phyloP scores from a whole-genome alignment of 345 rosid species.

The Rhodamnia rubescens region DNA sequence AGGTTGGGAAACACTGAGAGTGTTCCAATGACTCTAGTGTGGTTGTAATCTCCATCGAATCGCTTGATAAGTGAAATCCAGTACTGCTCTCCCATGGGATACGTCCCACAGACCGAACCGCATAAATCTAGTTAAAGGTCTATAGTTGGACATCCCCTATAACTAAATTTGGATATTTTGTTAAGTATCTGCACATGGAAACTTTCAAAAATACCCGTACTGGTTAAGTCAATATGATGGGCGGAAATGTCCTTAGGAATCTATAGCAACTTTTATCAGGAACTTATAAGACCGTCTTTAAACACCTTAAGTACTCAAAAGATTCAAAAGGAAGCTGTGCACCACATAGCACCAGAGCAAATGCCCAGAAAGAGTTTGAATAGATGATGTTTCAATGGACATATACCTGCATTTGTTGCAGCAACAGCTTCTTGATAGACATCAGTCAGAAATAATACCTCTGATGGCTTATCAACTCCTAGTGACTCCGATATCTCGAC shows the following conservation, averaged over 20 bases:
- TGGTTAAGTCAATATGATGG: neutral
- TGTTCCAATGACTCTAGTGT: neutral
- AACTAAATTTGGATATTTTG: neutral
- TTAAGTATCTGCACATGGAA: neutral
- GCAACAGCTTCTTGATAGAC: conserved; percentile 84
- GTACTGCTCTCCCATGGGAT: neutral
- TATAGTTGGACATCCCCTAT: neutral
- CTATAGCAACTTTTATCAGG: neutral
- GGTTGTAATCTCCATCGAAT: neutral
- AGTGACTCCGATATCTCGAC: conserved; percentile 59
- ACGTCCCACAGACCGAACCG: neutral
- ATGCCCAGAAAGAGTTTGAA: neutral
- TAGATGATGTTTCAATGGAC: neutral
- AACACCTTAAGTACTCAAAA: neutral
- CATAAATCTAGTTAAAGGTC: neutral
- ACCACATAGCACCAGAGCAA: neutral
- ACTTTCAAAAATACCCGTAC: neutral
- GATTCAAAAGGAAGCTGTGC: neutral
- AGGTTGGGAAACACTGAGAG: neutral
- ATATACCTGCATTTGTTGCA: conserved; percentile 73
- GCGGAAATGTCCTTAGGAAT: neutral
- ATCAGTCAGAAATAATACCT: conserved; percentile 73
- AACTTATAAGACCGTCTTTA: neutral
- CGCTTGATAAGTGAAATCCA: neutral
- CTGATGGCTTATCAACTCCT: conserved; percentile 80